A percentile compares a stretch with the other conserved stretches of the same genome.
These are phyloP conservation scores for Tuctoria greenei DNA, from an alignment of 176 grass and related monocot genomes.

Conservation along the genomic window DNA sequence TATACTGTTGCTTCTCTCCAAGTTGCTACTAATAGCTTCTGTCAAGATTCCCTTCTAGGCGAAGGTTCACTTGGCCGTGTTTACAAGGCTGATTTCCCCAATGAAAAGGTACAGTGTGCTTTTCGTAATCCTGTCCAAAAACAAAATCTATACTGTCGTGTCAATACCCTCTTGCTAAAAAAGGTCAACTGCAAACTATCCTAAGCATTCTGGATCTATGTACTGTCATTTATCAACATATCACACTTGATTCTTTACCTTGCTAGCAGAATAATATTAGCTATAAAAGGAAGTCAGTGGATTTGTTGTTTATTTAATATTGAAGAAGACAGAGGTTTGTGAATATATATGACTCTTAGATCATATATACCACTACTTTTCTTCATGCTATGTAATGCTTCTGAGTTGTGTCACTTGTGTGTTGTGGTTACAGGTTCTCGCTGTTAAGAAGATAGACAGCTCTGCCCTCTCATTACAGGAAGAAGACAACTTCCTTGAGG, in stretches of 20 bases:
- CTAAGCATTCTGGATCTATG: not conserved
- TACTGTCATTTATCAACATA: not conserved
- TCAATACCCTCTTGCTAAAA: slow-evolving; percentile 4
- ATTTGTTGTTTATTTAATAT: slow-evolving; percentile 15
- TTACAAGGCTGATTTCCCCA: slow-evolving; percentile 86
- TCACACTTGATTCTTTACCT: slow-evolving; percentile 13
- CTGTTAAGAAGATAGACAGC: slow-evolving; percentile 94
- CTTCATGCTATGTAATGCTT: not conserved
- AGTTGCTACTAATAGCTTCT: slow-evolving; percentile 95
- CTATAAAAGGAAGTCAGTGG: not conserved
- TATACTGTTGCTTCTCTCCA: slow-evolving; percentile 92
- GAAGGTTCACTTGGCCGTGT: slow-evolving; percentile 96
- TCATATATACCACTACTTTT: not conserved
- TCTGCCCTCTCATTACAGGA: slow-evolving; percentile 81
- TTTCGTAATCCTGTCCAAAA: slow-evolving; percentile 9
- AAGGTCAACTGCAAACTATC: not conserved
- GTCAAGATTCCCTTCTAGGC: slow-evolving; percentile 91
- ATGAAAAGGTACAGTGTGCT: slow-evolving; percentile 71
- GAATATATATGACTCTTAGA: slow-evolving; percentile 18
- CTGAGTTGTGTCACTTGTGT: slow-evolving; percentile 29
- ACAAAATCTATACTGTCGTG: not conserved
- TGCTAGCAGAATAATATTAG: not conserved
- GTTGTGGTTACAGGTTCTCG: slow-evolving; percentile 70
- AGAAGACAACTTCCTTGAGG: slow-evolving; percentile 93
- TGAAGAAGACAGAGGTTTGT: not conserved